Evolutionary conservation across 225 moss, liverwort and hornwort species (phyloP), one percentile per base, ranked within the genome.

Genomic region (Neckera pumila): DNA sequence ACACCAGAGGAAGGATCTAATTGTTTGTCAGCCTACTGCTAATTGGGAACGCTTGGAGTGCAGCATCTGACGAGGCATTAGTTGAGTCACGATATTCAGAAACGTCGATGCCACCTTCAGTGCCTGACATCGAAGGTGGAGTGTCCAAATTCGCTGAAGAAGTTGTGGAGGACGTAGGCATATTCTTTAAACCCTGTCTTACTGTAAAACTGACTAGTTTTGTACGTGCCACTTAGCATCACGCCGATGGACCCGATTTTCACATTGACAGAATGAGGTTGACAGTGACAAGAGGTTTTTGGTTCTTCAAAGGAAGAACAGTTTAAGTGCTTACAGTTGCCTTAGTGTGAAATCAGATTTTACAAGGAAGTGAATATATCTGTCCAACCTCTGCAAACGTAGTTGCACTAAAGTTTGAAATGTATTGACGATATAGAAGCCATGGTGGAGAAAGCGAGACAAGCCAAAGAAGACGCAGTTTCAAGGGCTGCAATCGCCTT

Each of bases 381-480:
- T 57, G 23, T 73, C 30, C 57, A 74, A 45, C 54, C 30, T 63
- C 22, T 43, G 64, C 53, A 73, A 54, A 45, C n/a, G 36, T 26
- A 30, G 16, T 72, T 56, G 57, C 65, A 65, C 31, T 86, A 14
- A 86, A 74, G 11, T 86, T 75, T 26, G 38, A 33, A 58, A 9
- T 75, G 56, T 42, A 40, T 65, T 75, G 64, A n/a, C 66, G 63
- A 70, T 71, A 65, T 65, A 90, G 90, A 87, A 57, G 84, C 38
- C 65, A 4, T 84, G 7, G 63, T 84, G 20, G 47, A 87, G 43
- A 80, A 87, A 73, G 87, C 87, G 9, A 84, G 56, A 11, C 19
- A 84, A 64, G 90, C 90, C 25, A 90, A 90, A 8, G 80, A 73
- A 65, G 87, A 90, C 11, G 87, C 90, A 84, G 21, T 33, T 73